phyloP scores from a whole-genome alignment of 1,284 basidiomycete species.

The Kalmanozyma brasiliensis region DNA sequence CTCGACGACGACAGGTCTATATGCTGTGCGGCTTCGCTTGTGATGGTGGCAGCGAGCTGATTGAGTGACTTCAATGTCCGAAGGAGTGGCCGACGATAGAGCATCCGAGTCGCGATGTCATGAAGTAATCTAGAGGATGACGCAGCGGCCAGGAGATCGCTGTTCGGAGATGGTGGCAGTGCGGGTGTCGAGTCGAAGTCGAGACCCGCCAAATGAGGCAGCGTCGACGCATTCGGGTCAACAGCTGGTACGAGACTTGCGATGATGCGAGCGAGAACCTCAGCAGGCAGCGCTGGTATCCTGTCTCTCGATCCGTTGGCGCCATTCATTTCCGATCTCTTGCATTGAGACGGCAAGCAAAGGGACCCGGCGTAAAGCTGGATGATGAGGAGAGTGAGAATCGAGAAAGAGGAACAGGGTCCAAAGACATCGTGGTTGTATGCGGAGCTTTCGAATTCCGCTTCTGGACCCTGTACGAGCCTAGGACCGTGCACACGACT shows the following conservation, averaged over 20 bases:
- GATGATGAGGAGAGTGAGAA: not conserved
- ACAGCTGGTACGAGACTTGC: conserved; percentile 14
- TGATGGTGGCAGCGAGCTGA: conserved; percentile 22
- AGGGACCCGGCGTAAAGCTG: not conserved
- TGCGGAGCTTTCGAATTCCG: conserved; percentile 8
- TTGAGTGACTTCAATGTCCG: conserved; percentile 24
- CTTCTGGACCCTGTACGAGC: not conserved
- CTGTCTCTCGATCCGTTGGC: not conserved
- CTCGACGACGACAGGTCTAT: not conserved
- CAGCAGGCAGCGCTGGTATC: conserved; percentile 29
- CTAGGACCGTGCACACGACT: conserved; percentile 7
- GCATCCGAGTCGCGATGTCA: conserved; percentile 7
- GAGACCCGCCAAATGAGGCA: conserved; percentile 16
- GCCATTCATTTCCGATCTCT: not conserved
- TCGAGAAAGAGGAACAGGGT: too few species aligned
- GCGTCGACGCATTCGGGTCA: conserved; percentile 26
- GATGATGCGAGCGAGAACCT: conserved; percentile 28
- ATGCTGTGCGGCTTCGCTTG: conserved; percentile 13
- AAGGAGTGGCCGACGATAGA: conserved; percentile 24
- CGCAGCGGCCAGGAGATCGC: conserved; percentile 16
- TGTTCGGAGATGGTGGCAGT: conserved; percentile 11
- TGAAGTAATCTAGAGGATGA: conserved; percentile 16
- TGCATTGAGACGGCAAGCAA: too few species aligned
- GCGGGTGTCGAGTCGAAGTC: conserved; percentile 19
- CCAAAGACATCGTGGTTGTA: conserved; percentile 1